Base-by-base conservation (phyloP, 2,329 filamentous ascomycete species). In the Trichoderma polysporum region DNA sequence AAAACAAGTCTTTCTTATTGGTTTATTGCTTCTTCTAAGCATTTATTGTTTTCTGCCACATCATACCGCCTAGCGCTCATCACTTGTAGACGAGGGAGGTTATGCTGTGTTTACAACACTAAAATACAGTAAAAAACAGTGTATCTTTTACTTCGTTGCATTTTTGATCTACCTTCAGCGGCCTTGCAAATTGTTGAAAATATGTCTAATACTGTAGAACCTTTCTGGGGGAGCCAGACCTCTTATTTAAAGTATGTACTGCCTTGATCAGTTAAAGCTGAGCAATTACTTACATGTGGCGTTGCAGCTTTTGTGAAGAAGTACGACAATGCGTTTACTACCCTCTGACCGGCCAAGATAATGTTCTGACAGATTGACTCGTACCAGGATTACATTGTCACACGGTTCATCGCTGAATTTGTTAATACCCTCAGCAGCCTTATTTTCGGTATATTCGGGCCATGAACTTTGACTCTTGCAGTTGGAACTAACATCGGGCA, bases 381-480 rank as follows among this genome's bases (percentile, higher is more conserved):
- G 22, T 45, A n/a, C 13, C 41, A 76, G 75, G 75, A 77, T 31
- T 82, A 82, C 73, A 74, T 78, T 9, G 71, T 82, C 13, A 82
- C 80, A 9, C 72, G 77, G 22, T 82, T 79, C 35, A 72, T 82
- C 22, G 80, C 79, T 5, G 80, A 82, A 57, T 81, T 82, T 41
- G 77, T 82, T 69, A 82, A 82, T 67, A 81, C 79, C 0, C 68
- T 81, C 2, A 81, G 79, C 65, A 82, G 79, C 62, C 68, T 79
- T 0, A 70, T 76, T 4, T 82, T 77, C 59, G 74, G 75, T 76
- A 13, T 31, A 6, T 22, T 41, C 22, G 5, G 27, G 19, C n/a
- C 2, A 66, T 10, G 13, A 9, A 17, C 25, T 45, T 17, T 2
- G n/a, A 25, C 7, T 17, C 7, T 15, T 1, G 33, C 19, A 25